Conservation (phyloP, 1,284 basidiomycete genomes). For the Papiliotrema terrestris region DNA sequence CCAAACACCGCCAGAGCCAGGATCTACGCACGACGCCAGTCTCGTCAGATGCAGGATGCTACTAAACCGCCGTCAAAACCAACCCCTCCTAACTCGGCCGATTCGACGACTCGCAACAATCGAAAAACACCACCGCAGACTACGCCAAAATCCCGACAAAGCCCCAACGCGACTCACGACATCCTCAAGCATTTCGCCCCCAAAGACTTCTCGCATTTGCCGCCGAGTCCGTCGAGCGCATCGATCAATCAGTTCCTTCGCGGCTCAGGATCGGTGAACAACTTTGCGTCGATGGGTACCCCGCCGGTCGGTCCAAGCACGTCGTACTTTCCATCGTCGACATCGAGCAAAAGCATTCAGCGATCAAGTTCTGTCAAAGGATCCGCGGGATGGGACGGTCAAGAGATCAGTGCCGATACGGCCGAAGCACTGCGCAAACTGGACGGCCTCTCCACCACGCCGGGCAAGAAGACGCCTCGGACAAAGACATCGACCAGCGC, state of each 20-base stretch:
- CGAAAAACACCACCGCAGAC: conserved; percentile 33
- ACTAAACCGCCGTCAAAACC: conserved; percentile 6
- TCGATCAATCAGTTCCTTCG: conserved; percentile 78
- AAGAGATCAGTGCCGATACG: conserved; percentile 66
- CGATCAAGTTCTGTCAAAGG: conserved; percentile 17
- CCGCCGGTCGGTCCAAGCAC: conserved; percentile 4
- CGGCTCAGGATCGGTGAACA: conserved; percentile 52
- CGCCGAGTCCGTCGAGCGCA: conserved; percentile 76
- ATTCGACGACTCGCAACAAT: conserved; percentile 15
- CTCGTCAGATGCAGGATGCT: conserved; percentile 6
- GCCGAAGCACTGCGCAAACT: conserved; percentile 88
- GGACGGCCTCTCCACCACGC: conserved; percentile 79
- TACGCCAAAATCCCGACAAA: conserved; percentile 12
- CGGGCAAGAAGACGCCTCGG: conserved; percentile 53
- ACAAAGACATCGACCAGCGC: conserved; percentile 31
- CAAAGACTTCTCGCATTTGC: conserved; percentile 78
- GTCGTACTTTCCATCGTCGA: conserved; percentile 6
- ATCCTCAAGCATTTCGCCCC: conserved; percentile 52
- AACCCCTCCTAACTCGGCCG: conserved; percentile 34
- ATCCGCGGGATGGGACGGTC: too few species aligned
- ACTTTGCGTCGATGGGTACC: conserved; percentile 44
- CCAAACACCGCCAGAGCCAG: conserved; percentile 39
- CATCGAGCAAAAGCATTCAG: conserved; percentile 53
- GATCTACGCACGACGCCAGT: conserved; percentile 38
- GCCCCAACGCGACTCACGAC: conserved; percentile 32